Conservation (phyloP, 2,329 filamentous ascomycete species). For the Mycosphaerella sp. region DNA sequence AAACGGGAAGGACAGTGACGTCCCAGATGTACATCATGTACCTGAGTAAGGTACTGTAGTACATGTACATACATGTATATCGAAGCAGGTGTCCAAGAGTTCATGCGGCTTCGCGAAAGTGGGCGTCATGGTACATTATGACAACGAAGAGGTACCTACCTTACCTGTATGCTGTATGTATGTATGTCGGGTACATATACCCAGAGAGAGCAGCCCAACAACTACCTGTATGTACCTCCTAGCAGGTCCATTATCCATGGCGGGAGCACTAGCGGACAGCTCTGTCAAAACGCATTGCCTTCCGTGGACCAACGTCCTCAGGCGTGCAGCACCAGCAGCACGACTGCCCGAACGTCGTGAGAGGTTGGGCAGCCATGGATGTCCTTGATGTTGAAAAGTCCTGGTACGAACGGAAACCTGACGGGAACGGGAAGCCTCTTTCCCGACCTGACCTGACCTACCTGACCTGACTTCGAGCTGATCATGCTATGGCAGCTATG, state of each 20-base stretch:
- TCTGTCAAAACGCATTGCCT: not conserved
- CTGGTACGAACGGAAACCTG: not conserved
- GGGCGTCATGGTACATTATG: not conserved
- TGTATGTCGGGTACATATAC: too few relatives aligned
- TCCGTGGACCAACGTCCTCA: slow-evolving; percentile 5
- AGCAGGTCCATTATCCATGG: not conserved
- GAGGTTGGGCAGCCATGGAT: slow-evolving; percentile 1
- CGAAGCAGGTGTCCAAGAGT: slow-evolving; percentile 1
- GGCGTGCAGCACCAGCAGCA: slow-evolving; percentile 8
- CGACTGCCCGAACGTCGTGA: slow-evolving; percentile 7
- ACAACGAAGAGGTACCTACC: too few relatives aligned
- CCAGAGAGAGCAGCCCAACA: not conserved
- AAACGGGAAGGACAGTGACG: not conserved
- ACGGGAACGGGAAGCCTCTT: too few relatives aligned
- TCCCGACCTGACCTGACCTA: too few relatives aligned
- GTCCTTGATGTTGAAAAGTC: not conserved
- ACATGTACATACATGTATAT: not conserved
- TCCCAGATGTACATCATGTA: too few relatives aligned
- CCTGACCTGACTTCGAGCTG: too few relatives aligned
- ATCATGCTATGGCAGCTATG: too few relatives aligned
- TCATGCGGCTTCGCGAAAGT: slow-evolving; percentile 6
- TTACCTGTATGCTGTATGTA: too few relatives aligned
- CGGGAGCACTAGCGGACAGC: slow-evolving; percentile 1
- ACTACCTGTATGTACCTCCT: not conserved
- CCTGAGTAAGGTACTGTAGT: too few relatives aligned